Evolutionary conservation across 1,284 basidiomycete genomes (phyloP).

Genomic region (Tilletia indica): DNA sequence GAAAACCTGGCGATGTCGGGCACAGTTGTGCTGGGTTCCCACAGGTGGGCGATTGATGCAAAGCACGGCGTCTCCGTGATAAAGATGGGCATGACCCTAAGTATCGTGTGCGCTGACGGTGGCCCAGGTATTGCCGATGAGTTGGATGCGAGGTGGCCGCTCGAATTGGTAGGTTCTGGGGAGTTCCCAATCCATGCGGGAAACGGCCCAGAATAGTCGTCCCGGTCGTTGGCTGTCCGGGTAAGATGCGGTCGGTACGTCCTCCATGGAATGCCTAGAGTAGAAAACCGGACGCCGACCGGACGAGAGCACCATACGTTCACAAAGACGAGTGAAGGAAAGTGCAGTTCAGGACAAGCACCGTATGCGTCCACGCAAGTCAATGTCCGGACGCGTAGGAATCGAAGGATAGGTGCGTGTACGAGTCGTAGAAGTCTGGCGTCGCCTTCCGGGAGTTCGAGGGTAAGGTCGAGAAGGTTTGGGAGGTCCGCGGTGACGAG

Average conservation of each 20-base stretch:
- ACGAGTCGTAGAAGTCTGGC: background rate
- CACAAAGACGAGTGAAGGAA: background rate
- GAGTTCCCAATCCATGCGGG: background rate
- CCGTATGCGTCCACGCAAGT: background rate
- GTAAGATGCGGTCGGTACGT: no score
- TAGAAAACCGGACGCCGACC: background rate
- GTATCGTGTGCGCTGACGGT: no score
- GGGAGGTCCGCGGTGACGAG: background rate
- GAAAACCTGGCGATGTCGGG: no score
- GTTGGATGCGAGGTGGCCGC: background rate
- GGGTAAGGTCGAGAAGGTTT: background rate
- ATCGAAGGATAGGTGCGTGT: background rate
- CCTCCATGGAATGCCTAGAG: background rate
- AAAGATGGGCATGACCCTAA: no score
- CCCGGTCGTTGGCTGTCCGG: no score
- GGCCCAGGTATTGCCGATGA: background rate
- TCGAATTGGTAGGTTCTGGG: background rate
- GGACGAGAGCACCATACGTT: background rate
- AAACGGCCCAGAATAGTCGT: background rate
- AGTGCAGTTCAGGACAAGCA: background rate
- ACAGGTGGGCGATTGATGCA: no score
- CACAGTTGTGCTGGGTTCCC: no score
- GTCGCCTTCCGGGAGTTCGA: background rate
- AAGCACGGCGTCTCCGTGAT: no score
- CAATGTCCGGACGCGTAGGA: background rate